A percentile compares a stretch with the other conserved stretches of the same genome.
Evolutionary conservation across 495 filamentous ascomycete genomes (phyloP).

Genomic region (Usnea hakonensis): DNA sequence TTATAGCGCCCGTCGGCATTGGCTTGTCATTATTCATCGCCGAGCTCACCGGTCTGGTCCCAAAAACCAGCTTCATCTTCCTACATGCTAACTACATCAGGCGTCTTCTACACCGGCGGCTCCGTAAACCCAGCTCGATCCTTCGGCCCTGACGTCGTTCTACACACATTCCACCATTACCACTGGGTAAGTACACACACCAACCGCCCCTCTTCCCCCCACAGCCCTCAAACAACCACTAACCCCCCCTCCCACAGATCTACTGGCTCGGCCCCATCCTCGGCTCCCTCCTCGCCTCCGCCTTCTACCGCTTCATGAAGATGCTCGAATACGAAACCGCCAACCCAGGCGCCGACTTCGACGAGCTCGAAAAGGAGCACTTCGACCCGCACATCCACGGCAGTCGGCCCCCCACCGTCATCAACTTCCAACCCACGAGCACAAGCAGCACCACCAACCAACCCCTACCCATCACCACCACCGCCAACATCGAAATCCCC

Average conservation of each 20-base stretch:
- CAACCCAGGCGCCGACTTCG: constrained; percentile 63
- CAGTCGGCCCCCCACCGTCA: constrained; percentile 17
- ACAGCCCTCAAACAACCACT: background rate
- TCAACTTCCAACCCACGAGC: constrained; percentile 13
- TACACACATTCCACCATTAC: constrained; percentile 15
- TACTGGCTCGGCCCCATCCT: constrained; percentile 60
- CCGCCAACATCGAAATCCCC: background rate
- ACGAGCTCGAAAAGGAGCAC: constrained; percentile 8
- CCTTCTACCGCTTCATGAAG: constrained; percentile 61
- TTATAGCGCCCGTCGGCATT: constrained; percentile 36
- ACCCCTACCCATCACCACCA: background rate
- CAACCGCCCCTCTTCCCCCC: background rate
- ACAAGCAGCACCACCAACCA: background rate
- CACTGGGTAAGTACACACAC: constrained; percentile 38
- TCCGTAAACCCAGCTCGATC: constrained; percentile 45
- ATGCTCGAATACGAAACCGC: constrained; percentile 66
- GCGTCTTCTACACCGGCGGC: constrained; percentile 54
- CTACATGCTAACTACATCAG: constrained; percentile 18
- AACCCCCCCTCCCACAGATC: constrained; percentile 21
- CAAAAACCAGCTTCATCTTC: background rate
- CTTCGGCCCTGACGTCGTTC: constrained; percentile 31
- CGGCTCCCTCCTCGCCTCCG: constrained; percentile 57
- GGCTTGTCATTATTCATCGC: constrained; percentile 46
- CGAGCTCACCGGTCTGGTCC: constrained; percentile 30
- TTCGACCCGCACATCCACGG: constrained; percentile 1